A percentile compares a stretch with the other conserved stretches of the same genome.
phyloP scores from a whole-genome alignment of 768 basidiomycete species.

The Auriscalpium vulgare region DNA sequence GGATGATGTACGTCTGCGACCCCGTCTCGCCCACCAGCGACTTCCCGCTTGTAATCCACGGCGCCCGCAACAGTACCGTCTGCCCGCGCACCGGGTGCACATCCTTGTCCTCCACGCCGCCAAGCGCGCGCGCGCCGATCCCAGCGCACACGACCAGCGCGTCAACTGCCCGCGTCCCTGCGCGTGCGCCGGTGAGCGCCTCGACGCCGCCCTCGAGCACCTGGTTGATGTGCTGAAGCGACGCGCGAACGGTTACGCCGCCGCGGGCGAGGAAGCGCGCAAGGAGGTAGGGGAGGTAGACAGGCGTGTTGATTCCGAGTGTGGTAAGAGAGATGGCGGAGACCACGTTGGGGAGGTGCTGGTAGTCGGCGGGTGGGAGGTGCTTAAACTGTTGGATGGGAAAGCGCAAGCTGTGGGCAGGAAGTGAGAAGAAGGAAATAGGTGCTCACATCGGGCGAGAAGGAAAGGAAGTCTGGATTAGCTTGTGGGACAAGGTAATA shows the following conservation, averaged over 20 bases:
- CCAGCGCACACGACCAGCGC: conserved; percentile 69
- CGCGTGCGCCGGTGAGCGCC: conserved; percentile 14
- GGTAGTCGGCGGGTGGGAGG: conserved; percentile 33
- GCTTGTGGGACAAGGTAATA: conserved; percentile 38
- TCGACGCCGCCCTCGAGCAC: conserved; percentile 50
- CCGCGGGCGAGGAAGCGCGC: conserved; percentile 50
- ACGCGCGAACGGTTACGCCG: conserved; percentile 50
- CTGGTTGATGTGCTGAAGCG: conserved; percentile 63
- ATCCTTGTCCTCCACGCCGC: conserved; percentile 43
- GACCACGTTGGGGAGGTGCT: conserved; percentile 26
- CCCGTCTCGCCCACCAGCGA: conserved; percentile 33
- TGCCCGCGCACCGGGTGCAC: conserved; percentile 42
- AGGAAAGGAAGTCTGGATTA: conserved; percentile 26
- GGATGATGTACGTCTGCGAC: conserved; percentile 56
- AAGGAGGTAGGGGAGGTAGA: conserved; percentile 58
- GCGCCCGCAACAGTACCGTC: conserved; percentile 35
- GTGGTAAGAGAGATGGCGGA: conserved; percentile 57
- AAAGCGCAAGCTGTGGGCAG: conserved; percentile 19
- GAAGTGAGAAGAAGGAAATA: conserved; percentile 5
- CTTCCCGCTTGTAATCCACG: conserved; percentile 46
- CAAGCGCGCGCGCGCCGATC: conserved; percentile 44
- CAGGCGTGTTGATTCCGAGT: conserved; percentile 56
- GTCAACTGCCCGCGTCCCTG: conserved; percentile 21
- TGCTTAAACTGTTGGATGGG: conserved; percentile 31
- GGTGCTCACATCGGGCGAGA: conserved; percentile 26